Conservation (phyloP, 2,329 filamentous ascomycete genomes). For the Epichloe typhina region DNA sequence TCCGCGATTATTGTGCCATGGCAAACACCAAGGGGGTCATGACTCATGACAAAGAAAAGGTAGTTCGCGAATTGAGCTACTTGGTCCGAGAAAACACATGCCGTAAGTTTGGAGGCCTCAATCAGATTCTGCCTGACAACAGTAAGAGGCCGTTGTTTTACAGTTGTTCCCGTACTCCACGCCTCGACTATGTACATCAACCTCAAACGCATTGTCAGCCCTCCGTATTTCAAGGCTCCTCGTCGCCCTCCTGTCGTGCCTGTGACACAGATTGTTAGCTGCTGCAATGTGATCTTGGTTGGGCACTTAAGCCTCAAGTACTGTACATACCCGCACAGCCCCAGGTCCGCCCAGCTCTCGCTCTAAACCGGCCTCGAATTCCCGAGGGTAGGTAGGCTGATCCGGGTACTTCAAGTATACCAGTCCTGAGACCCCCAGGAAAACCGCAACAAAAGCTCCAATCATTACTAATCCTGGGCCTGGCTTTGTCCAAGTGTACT, state of each 20-base stretch:
- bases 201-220: constrained; percentile 2
- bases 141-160: neutral
- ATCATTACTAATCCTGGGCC: constrained; percentile 57
- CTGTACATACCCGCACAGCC: constrained; percentile 47
- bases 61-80: neutral
- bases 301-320: neutral
- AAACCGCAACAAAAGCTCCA: constrained; percentile 49
- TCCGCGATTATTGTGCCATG: neutral
- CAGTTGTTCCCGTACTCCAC: constrained; percentile 3
- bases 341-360: constrained; percentile 60
- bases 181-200: constrained; percentile 23
- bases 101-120: neutral
- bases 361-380: constrained; percentile 61
- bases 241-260: constrained; percentile 44
- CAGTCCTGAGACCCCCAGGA: constrained; percentile 51
- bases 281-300: neutral
- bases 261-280: constrained; percentile 8
- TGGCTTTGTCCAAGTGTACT: constrained; percentile 72
- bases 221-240: constrained; percentile 30
- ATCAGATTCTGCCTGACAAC: neutral
- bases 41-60: neutral
- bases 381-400: constrained; percentile 52
- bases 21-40: neutral
- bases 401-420: constrained; percentile 63
- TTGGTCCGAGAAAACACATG: neutral